Evolutionary conservation across 2,329 filamentous ascomycete genomes (phyloP), one percentile per base, ranked within the genome.

Genomic region (Stagonosporopsis cucurbitacearum): DNA sequence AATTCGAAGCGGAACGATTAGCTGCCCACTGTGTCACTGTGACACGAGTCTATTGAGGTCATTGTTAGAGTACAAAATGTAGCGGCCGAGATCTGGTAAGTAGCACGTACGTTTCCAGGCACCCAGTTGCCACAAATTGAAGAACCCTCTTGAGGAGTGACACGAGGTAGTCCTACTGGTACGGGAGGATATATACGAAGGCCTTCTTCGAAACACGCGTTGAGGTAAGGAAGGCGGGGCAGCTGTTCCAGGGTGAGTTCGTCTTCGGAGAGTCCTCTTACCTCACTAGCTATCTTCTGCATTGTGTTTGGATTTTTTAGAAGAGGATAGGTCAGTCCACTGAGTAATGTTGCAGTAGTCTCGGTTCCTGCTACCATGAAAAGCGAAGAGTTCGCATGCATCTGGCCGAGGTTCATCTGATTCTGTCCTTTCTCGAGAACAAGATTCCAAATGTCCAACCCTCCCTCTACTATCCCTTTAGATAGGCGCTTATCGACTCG

Each of bases 311-410:
- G 60, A 19, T 76, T 69, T 23, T 57, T 66, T 6, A 77, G 57
- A 0, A 79, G 64, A 13, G 69, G 50, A 50, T 66, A 80, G 0
- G 73, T 76, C 8, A 75, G 44, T 4, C 77, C 79, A 7, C 69
- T 72, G 1, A 81, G 63, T 7, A 76, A 46, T 0, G 74, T 79
- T 0, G 79, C 79, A 0, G 78, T 77, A 0, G 80, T 81, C 50
- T 82, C 79, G 19, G 75, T 77, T 1, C 79, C 79, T 2, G 78
- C 80, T 6, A 77, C 48, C 60, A 80, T 78, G 32, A 80, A 69
- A 0, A 77, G 25, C 2, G 60, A 57, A 0, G 72, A 64, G 46
- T 77, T 78, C 0, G 70, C 54, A 19, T 78, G 68, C 66, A 81
- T 77, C 42, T 81, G 76, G 1, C 40, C 53, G 22, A 62, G 47